A percentile compares a stretch with the other conserved stretches of the same genome.
These are phyloP conservation scores for Stentor roeselii DNA, from an alignment of 73 alveolate species.

Conservation along the genomic window DNA sequence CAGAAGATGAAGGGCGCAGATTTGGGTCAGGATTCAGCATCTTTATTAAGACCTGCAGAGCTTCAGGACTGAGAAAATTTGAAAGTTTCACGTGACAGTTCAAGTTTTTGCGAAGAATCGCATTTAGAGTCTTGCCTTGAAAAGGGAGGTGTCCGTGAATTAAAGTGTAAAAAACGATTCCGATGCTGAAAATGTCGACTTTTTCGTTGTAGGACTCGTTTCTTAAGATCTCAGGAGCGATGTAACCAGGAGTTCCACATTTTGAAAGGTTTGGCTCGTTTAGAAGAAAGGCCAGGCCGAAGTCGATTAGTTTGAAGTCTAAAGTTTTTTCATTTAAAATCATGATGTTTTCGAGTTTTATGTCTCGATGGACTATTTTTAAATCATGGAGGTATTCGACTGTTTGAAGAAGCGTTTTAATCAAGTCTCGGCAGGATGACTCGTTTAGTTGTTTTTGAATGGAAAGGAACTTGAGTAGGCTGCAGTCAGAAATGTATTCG, in stretches of 20 bases:
- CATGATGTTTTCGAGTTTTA: conserved; percentile 93
- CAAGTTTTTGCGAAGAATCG: conserved; percentile 27
- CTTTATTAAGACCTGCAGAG: not conserved
- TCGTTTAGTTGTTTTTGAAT: conserved; percentile 48
- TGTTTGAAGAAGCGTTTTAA: conserved; percentile 68
- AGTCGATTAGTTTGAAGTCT: conserved; percentile 39
- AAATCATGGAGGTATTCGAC: conserved; percentile 68
- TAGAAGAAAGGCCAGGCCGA: conserved; percentile 38
- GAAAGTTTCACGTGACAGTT: not conserved
- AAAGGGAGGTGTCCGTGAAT: conserved; percentile 49
- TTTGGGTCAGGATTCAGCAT: not conserved
- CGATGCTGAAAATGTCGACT: conserved; percentile 44
- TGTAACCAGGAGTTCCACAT: conserved; percentile 37
- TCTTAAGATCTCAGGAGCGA: conserved; percentile 30
- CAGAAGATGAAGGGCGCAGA: not conserved
- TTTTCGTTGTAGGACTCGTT: conserved; percentile 41
- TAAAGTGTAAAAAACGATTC: conserved; percentile 36
- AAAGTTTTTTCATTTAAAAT: conserved; percentile 20
- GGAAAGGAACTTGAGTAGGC: conserved; percentile 57
- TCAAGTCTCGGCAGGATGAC: conserved; percentile 61
- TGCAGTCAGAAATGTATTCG: conserved; percentile 76
- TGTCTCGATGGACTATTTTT: conserved; percentile 92
- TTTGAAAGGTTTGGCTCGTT: not conserved
- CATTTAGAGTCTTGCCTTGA: conserved; percentile 44
- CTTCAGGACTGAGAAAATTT: not conserved